Percentiles rank a stretch among this genome's conserved stretches.
phyloP scores from a whole-genome alignment of 352 stramenopile species.

The Phytophthora tentaculata region DNA sequence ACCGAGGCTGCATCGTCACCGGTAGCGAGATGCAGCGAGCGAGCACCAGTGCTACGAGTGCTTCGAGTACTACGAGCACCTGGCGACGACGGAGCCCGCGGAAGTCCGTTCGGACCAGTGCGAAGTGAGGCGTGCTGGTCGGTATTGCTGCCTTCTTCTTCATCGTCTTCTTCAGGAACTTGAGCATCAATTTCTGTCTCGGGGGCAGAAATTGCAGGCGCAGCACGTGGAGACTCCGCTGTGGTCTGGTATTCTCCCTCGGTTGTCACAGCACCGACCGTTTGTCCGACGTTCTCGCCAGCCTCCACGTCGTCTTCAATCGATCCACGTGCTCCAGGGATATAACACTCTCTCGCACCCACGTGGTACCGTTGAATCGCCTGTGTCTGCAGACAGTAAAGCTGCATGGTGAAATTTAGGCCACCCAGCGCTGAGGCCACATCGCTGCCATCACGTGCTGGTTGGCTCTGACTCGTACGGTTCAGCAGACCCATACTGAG shows the following conservation, averaged over 20 bases:
- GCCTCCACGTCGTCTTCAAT: constrained; percentile 56
- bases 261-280: constrained; percentile 76
- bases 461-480: constrained; percentile 39
- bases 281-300: constrained; percentile 54
- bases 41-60: constrained; percentile 34
- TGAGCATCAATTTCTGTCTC: constrained; percentile 77
- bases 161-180: constrained; percentile 45
- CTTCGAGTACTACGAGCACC: constrained; percentile 44
- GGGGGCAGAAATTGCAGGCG: constrained; percentile 45
- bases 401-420: constrained; percentile 74
- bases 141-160: constrained; percentile 44
- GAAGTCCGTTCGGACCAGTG: constrained; percentile 20
- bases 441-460: constrained; percentile 44
- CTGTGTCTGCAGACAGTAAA: constrained; percentile 84
- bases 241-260: constrained; percentile 77
- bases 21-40: constrained; percentile 41
- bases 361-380: constrained; percentile 89
- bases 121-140: constrained; percentile 31
- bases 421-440: constrained; percentile 23
- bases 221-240: constrained; percentile 67
- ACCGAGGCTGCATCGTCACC: constrained; percentile 48
- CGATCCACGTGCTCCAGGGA: constrained; percentile 38
- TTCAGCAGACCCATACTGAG: constrained; percentile 80
- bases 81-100: constrained; percentile 42
- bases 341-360: constrained; percentile 61